Base-by-base conservation (phyloP, 2,329 filamentous ascomycete genomes). In the Fulvia fulva region DNA sequence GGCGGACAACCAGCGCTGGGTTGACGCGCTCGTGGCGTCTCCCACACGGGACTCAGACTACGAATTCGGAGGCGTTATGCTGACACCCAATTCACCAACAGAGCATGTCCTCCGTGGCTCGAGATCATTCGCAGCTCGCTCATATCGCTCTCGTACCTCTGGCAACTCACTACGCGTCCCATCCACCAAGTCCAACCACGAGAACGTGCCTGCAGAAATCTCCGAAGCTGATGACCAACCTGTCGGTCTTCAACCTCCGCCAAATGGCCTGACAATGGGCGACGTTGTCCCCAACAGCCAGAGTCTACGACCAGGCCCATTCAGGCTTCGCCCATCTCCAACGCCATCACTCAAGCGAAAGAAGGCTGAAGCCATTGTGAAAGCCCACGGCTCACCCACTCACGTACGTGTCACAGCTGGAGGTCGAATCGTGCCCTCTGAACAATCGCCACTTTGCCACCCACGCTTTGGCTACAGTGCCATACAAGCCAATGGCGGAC, bases 371-470 rank as follows among this genome's bases (percentile, higher is more conserved):
- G 74, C 72, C 44, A 74, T 81, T 44, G 75, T 81, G 66, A 79
- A 80, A 62, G 75, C 78, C 60, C 79, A 81, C 70, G 78, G 78
- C 55, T 81, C 78, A 37, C 79, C 79, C 34, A 77, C 76, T 22
- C 77, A 78, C 57, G 69, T 81, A 56, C 76, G 79, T 57, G 79
- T 81, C 45, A 81, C 79, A 51, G 79, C 79, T 60, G 79, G 79
- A 41, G 79, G 79, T n/a, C 75, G 78, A 19, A 76, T 81, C 60
- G 78, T 81, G n/a, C 78, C 78, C 14, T 78, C 74, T 53, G 78
- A 75, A 53, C 70, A 73, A 57, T 75, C 73, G 25, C 72, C 73
- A 34, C 66, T 75, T 14, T 74, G 71, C 49, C 70, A 72, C 53
- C 73, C 72, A 28, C 72, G 72, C 51, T 75, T 71, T 51, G 71